Evolutionary conservation across 345 rosid genomes (phyloP), one percentile per base, ranked within the genome.

Genomic region (Dipteronia sinensis): DNA sequence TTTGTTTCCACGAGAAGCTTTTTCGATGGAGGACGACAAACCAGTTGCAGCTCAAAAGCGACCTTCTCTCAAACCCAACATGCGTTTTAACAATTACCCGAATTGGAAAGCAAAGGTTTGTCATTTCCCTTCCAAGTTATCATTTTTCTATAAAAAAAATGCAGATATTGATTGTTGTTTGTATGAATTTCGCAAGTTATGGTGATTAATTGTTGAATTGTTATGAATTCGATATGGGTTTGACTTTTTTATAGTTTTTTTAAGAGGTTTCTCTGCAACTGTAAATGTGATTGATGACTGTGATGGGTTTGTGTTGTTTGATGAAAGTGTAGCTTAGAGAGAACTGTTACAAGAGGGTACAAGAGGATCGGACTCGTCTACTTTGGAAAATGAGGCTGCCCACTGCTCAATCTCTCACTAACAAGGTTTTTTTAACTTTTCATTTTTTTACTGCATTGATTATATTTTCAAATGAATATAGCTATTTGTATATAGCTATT

Each of bases 331-430:
- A 94, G 98, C 81, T 92, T 61, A 92, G 97, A 82, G 95, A 92
- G 69, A 90, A 80, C 67, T 95, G 98, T 71, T 88, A 80, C 82
- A 86, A 77, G 81, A 88, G 99, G 87, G 87, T 94, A 16, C 88
- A 93, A 51, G 93, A 91, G 53, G 97, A 90, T 44, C 82, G 99
- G 76, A 78, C 75, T 25, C 90, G 93, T 56, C 80, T 96, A 77
- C 86, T 94, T 0, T 96, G 99, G 98, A 91, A 88, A 77, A 78
- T 92, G 84, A 92, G 99, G 58, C 69, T 84, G 69, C 87, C 97
- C 40, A 67, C 74, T 76, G 79, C 84, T 68, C 88, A 87, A 49
- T 77, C 86, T 79, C 77, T 79, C 23, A 29, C 83, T 73, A 72
- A 86, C 22, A 80, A 92, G 98, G 98, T 92, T 34, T 63, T 29